Percentiles rank a stretch among this genome's conserved stretches.
These are phyloP conservation scores for Penicillium sumatraense DNA, from an alignment of 2,329 filamentous ascomycete genomes.

Conservation along the genomic window DNA sequence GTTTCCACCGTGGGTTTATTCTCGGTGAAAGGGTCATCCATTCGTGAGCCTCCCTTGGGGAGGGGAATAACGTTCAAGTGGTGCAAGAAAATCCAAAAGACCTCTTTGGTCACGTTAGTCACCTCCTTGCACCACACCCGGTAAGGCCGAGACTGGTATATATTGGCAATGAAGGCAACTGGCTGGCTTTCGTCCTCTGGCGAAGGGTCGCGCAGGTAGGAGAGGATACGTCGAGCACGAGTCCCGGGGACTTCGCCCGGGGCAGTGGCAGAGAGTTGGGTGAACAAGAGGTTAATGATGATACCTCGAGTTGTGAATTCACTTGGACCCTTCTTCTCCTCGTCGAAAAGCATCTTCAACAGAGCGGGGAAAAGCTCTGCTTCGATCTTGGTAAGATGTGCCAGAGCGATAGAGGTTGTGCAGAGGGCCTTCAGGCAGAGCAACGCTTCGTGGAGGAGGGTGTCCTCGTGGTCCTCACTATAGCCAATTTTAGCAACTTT, in stretches of 20 bases:
- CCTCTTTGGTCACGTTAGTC: slow-evolving; percentile 91
- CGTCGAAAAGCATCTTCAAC: slow-evolving; percentile 87
- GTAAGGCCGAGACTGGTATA: slow-evolving; percentile 85
- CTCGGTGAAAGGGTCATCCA: slow-evolving; percentile 37
- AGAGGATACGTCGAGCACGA: slow-evolving; percentile 74
- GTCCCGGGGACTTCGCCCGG: slow-evolving; percentile 62
- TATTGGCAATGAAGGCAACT: slow-evolving; percentile 84
- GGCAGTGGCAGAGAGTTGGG: slow-evolving; percentile 75
- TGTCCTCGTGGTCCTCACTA: slow-evolving; percentile 94
- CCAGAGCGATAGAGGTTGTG: slow-evolving; percentile 84
- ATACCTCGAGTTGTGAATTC: slow-evolving; percentile 94
- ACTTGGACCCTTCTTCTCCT: slow-evolving; percentile 96
- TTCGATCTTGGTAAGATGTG: slow-evolving; percentile 80
- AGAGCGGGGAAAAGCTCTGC: slow-evolving; percentile 82
- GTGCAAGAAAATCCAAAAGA: slow-evolving; percentile 99
- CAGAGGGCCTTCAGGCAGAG: slow-evolving; percentile 93
- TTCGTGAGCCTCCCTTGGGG: slow-evolving; percentile 36
- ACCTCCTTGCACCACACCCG: slow-evolving; percentile 94
- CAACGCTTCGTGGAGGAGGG: slow-evolving; percentile 86
- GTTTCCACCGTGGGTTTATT: slow-evolving; percentile 22
- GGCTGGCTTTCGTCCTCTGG: slow-evolving; percentile 76
- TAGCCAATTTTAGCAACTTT: slow-evolving; percentile 30
- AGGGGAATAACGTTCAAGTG: slow-evolving; percentile 82
- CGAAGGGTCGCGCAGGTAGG: slow-evolving; percentile 78
- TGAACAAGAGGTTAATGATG: slow-evolving; percentile 86